phyloP scores from a whole-genome alignment of 106 monocot species.

The Iris macrosiphon region DNA sequence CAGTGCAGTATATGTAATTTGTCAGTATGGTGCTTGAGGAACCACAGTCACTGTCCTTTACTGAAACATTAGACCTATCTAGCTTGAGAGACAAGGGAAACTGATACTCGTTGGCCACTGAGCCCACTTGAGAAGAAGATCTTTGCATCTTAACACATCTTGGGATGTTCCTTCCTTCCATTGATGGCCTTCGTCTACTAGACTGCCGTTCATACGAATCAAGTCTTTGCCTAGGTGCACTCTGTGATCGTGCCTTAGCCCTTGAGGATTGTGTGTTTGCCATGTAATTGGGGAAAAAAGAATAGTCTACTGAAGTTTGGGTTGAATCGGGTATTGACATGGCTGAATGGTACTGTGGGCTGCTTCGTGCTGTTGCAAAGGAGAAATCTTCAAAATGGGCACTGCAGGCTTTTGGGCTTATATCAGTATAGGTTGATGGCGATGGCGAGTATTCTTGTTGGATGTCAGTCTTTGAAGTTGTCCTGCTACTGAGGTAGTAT shows the following conservation, averaged over 20 bases:
- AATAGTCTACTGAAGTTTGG: constrained; percentile 5
- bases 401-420: constrained; percentile 44
- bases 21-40: constrained; percentile 51
- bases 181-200: constrained; percentile 28
- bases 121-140: constrained; percentile 43
- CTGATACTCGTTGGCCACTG: constrained; percentile 30
- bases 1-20: constrained; percentile 31
- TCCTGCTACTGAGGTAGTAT: not conserved
- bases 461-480: constrained; percentile 9
- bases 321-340: constrained; percentile 14
- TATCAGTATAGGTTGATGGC: constrained; percentile 32
- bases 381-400: constrained; percentile 52
- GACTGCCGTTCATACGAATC: constrained; percentile 36
- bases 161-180: constrained; percentile 40
- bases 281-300: constrained; percentile 59
- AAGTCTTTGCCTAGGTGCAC: constrained; percentile 53
- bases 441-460: constrained; percentile 35
- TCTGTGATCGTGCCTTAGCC: constrained; percentile 57
- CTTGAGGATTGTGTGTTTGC: constrained; percentile 71
- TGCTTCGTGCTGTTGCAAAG: constrained; percentile 38
- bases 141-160: constrained; percentile 47
- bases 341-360: constrained; percentile 36
- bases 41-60: constrained; percentile 59
- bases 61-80: constrained; percentile 39
- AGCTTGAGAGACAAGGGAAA: constrained; percentile 59